phyloP scores from a whole-genome alignment of 306 rosid genomes.

The Vicia sativa region DNA sequence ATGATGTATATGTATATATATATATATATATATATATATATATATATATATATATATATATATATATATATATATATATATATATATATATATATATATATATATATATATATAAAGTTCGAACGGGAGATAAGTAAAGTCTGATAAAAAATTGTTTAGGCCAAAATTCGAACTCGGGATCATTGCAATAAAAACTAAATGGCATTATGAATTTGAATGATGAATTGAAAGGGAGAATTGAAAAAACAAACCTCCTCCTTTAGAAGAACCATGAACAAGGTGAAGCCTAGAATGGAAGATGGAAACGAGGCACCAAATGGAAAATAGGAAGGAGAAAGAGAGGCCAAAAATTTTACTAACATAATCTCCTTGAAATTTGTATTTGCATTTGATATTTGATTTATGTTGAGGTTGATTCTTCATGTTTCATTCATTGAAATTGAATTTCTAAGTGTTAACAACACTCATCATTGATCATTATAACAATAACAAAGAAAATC shows the following conservation, averaged over 20 bases:
- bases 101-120: background rate
- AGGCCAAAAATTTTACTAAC: slow-evolving; percentile 55
- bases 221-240: background rate
- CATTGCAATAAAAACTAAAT: too few relatives aligned
- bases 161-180: too few relatives aligned
- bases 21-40: too few relatives aligned
- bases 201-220: background rate
- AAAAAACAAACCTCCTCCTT: slow-evolving; percentile 54
- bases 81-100: slow-evolving; percentile 15
- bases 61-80: too few relatives aligned
- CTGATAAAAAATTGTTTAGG: too few relatives aligned
- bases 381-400: slow-evolving; percentile 33
- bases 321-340: slow-evolving; percentile 66
- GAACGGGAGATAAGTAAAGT: too few relatives aligned
- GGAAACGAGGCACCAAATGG: slow-evolving; percentile 67
- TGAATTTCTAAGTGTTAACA: too few relatives aligned
- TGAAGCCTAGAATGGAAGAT: slow-evolving; percentile 59
- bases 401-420: slow-evolving; percentile 43
- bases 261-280: slow-evolving; percentile 52
- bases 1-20: background rate
- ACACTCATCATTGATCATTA: too few relatives aligned
- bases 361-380: slow-evolving; percentile 42
- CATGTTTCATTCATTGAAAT: slow-evolving; percentile 46
- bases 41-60: too few relatives aligned
- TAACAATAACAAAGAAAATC: too few relatives aligned